Percentiles rank a stretch among this genome's conserved stretches.
Evolutionary conservation across 2,329 filamentous ascomycete species (phyloP).

Genomic region (Ophiobolus disseminans): DNA sequence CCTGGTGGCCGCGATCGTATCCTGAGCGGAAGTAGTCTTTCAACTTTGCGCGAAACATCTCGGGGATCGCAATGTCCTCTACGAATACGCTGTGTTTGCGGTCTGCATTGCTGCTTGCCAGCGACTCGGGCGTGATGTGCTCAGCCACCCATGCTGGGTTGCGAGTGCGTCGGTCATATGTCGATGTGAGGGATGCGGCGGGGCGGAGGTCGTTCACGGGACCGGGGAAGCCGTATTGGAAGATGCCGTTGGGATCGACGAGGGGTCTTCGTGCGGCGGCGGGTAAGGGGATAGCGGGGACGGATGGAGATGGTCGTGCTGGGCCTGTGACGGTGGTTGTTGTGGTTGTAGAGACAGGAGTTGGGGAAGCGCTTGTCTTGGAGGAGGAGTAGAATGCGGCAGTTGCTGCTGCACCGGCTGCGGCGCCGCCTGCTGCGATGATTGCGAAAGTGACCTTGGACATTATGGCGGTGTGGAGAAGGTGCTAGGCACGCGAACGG

Average conservation of each 20-base stretch:
- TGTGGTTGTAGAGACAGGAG: constrained; percentile 39
- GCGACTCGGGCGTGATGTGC: constrained; percentile 90
- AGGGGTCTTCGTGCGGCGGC: constrained; percentile 35
- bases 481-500: neutral
- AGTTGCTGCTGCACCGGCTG: constrained; percentile 57
- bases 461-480: constrained; percentile 45
- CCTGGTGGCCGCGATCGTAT: constrained; percentile 96
- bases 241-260: constrained; percentile 60
- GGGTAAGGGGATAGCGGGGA: constrained; percentile 36
- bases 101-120: constrained; percentile 77
- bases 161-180: constrained; percentile 86
- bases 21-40: constrained; percentile 95
- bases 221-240: constrained; percentile 79
- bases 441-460: constrained; percentile 60
- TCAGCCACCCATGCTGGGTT: constrained; percentile 94
- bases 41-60: constrained; percentile 86
- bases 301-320: constrained; percentile 29
- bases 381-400: constrained; percentile 53
- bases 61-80: constrained; percentile 81
- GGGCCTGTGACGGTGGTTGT: constrained; percentile 43
- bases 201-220: constrained; percentile 83
- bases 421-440: constrained; percentile 57
- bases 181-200: constrained; percentile 79
- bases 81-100: constrained; percentile 82
- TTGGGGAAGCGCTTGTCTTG: constrained; percentile 36